Evolutionary conservation across 2,329 filamentous ascomycete species (phyloP), one percentile per base, ranked within the genome.

Genomic region (Xylariaceae sp.): DNA sequence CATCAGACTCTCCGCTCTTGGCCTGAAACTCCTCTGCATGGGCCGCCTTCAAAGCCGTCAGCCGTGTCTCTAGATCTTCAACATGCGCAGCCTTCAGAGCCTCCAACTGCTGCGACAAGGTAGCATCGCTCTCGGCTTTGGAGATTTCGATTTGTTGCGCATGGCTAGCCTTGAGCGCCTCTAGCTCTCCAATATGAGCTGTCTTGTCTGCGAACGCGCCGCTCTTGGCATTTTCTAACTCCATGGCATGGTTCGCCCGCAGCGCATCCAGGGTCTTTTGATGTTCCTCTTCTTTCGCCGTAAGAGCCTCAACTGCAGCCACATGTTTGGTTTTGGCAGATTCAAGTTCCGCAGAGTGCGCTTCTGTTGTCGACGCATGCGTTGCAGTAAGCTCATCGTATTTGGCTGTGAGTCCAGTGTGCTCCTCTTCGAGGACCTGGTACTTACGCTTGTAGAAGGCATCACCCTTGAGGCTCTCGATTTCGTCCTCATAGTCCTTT

Each of bases 361-460:
- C 22, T 16, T 52, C 50, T 17, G 48, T 37, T 21, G 50, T 29
- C 6, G 48, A 50, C n/a, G 55, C 48, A 35, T 61, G 60, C 11
- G 54, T 50, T 20, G 41, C 40, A 8, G 52, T 55, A 11, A 64
- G 45, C 36, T 60, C 59, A 11, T 61, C 59, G 32, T 55, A 55
- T 38, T 62, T 57, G 2, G 50, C 33, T 51, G 63, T 57, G 8
- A 68, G 53, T 33, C 79, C 76, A 10, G 68, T 69, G 61, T 83
- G 75, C 61, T 82, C 74, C 5, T 62, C 63, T 58, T 83, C 78
- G 5, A 85, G 71, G 29, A 79, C 76, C 47, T 81, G 73, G 49
- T 78, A 83, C 63, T 82, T 79, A 53, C 76, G 75, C 67, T 81
- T 82, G 65, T 82, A 81, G 60, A 77, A 77, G 12, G 80, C 79